phyloP scores from a whole-genome alignment of 768 basidiomycete genomes.

The Thelephora aurantiotincta region DNA sequence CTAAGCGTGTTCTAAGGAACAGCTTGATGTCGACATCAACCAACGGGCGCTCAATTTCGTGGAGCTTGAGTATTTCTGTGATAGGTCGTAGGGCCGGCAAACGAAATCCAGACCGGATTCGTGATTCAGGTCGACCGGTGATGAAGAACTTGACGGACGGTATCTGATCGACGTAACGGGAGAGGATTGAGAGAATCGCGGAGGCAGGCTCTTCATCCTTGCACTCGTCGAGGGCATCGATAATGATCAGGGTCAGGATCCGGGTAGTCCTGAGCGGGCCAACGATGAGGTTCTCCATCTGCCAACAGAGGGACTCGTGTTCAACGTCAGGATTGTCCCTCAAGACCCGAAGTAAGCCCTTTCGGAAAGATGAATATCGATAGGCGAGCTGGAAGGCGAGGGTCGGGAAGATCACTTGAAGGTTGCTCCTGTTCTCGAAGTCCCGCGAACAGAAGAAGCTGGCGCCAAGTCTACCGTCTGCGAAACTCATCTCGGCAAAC shows the following conservation, averaged over 20 bases:
- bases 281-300: neutral
- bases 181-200: constrained; percentile 3
- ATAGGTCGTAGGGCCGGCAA: neutral
- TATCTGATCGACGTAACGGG: neutral
- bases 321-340: neutral
- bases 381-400: neutral
- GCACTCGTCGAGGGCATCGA: constrained; percentile 6
- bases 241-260: neutral
- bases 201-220: constrained; percentile 3
- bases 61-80: constrained; percentile 1
- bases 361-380: neutral
- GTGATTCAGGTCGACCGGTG: constrained; percentile 6
- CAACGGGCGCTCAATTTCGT: neutral
- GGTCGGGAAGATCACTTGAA: constrained; percentile 1
- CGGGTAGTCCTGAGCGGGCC: neutral
- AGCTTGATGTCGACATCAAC: constrained; percentile 1
- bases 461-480: neutral
- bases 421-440: neutral
- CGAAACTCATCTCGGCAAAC: neutral
- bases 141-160: constrained; percentile 6
- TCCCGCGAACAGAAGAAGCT: constrained; percentile 4
- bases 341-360: neutral
- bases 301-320: neutral
- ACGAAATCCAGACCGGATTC: constrained; percentile 1
- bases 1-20: neutral